phyloP scores from a whole-genome alignment of 208 protist genomes.

The Histomonas meleagridis region DNA sequence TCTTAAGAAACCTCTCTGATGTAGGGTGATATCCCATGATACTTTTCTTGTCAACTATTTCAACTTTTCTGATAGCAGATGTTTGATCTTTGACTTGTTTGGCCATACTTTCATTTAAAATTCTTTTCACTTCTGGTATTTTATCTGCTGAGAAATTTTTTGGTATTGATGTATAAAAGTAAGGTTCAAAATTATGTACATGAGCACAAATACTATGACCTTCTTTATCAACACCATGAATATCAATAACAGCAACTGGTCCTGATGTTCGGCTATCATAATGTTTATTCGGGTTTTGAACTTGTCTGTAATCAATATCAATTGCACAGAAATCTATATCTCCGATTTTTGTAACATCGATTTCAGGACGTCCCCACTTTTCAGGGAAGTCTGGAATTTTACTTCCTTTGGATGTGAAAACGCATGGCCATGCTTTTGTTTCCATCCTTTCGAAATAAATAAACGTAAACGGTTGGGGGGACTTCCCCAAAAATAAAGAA shows the following conservation, averaged over 20 bases:
- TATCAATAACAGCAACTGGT: slow-evolving; percentile 60
- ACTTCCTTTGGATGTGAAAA: too few species aligned
- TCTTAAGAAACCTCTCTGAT: slow-evolving; percentile 43
- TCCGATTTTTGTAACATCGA: background rate
- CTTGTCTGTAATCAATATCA: background rate
- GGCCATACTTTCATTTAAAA: slow-evolving; percentile 38
- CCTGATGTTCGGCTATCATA: background rate
- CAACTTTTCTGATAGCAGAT: background rate
- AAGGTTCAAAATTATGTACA: slow-evolving; percentile 82
- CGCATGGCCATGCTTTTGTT: too few species aligned
- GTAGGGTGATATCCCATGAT: slow-evolving; percentile 36
- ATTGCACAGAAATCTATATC: background rate
- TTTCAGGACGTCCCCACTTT: background rate
- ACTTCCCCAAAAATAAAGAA: too few species aligned
- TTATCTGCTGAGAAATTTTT: slow-evolving; percentile 57
- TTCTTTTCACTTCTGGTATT: background rate
- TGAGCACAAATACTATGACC: slow-evolving; percentile 72
- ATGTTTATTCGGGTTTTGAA: background rate
- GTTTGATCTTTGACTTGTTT: background rate
- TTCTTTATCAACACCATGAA: slow-evolving; percentile 74
- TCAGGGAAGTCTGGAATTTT: background rate
- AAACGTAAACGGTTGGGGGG: too few species aligned
- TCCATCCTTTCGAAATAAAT: too few species aligned
- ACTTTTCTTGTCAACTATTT: slow-evolving; percentile 25
- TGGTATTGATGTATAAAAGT: slow-evolving; percentile 76